Evolutionary conservation across 352 stramenopile genomes (phyloP), one percentile per base, ranked within the genome.

Genomic region (Globisporangium takayamanum): DNA sequence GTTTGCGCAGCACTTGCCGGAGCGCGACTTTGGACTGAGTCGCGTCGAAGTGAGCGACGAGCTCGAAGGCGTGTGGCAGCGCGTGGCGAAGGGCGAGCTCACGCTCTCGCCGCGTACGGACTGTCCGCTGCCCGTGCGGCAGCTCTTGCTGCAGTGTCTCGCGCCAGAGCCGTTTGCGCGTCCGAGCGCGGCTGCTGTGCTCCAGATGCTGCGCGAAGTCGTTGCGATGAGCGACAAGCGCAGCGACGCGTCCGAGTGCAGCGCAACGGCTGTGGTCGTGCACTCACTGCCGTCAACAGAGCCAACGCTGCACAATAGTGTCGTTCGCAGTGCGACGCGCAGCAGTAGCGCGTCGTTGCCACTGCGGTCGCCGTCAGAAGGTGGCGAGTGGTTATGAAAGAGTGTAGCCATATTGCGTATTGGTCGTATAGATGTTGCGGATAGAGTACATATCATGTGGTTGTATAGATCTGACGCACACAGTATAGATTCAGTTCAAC

Each of bases 101-200:
- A 20, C 14, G 22, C 30, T 61, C n/a, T 5, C 33, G n/a, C 42
- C 25, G 26, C 53, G 25, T 14, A 28, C 50, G 26, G 50, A 56
- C 16, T 63, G 57, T 5, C 57, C 57, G 10, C 11, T 37, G 50
- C 33, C 5, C 22, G 44, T 63, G 26, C 49, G 41, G 5, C 12
- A n/a, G 18, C 25, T 69, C 10, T 45, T 58, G 18, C 33, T 59
- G 44, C 30, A 52, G 22, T 72, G 61, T 49, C 48, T 72, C n/a
- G 64, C 45, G 5, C n/a, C 25, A 0, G 56, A 68, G 18, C 56
- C 62, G 30, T 42, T 50, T 20, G 48, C 30, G 3, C 62, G 66
- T 3, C 65, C 65, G 30, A 70, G 44, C 18, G 36, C 58, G 10
- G 15, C 47, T n/a, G 11, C 7, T 18, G 45, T 64, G 20, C 18